phyloP scores from a whole-genome alignment of 2,329 filamentous ascomycete genomes.

The Hymenoscyphus albidus region DNA sequence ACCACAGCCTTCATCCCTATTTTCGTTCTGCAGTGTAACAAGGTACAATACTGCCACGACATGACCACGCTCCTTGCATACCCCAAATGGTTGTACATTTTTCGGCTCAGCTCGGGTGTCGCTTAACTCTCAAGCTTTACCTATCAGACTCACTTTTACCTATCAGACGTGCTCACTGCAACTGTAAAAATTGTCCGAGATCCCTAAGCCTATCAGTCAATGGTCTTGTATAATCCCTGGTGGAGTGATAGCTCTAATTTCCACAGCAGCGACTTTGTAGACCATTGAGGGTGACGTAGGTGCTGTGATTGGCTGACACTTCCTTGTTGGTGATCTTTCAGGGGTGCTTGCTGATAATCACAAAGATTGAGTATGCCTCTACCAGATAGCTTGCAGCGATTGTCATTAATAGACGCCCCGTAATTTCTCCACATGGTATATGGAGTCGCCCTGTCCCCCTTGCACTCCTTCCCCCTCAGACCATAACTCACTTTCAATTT shows the following conservation, averaged over 20 bases:
- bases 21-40: not conserved
- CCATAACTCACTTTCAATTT: not conserved
- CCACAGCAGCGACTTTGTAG: not conserved
- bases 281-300: not conserved
- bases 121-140: not conserved
- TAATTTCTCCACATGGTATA: slow-evolving; percentile 2
- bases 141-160: not conserved
- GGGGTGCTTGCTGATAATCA: not conserved
- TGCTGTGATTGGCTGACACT: not conserved
- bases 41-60: not conserved
- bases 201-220: not conserved
- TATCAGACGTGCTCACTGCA: not conserved
- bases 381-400: not conserved
- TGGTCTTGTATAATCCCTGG: not conserved
- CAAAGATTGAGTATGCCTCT: not conserved
- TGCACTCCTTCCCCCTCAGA: not conserved
- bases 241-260: slow-evolving; percentile 1
- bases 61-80: not conserved
- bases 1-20: not conserved
- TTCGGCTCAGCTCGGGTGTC: not conserved
- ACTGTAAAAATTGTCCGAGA: not conserved
- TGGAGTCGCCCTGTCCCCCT: not conserved
- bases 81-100: not conserved
- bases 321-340: not conserved
- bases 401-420: not conserved